phyloP scores from a whole-genome alignment of 2,329 filamentous ascomycete genomes.

The Cladophialophora psammophila region DNA sequence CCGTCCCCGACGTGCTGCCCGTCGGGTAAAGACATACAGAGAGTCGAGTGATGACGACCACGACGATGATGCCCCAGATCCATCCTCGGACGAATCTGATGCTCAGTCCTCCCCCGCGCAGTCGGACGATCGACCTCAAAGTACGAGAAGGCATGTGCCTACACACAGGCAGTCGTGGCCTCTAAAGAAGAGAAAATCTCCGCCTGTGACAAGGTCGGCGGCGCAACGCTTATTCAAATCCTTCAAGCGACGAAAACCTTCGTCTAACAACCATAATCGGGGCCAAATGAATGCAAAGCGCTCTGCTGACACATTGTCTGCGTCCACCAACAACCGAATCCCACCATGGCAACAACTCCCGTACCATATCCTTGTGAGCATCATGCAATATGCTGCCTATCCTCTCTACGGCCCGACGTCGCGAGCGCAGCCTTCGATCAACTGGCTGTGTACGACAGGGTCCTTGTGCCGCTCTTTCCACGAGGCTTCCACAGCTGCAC shows the following conservation, averaged over 20 bases:
- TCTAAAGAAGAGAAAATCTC: constrained; percentile 21
- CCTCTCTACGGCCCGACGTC: constrained; percentile 61
- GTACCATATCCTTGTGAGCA: constrained; percentile 72
- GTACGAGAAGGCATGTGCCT: constrained; percentile 7
- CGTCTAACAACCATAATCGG: background rate
- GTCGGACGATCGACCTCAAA: constrained; percentile 5
- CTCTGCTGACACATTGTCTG: background rate
- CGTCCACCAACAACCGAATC: constrained; percentile 43
- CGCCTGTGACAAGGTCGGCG: constrained; percentile 2
- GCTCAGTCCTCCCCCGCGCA: constrained; percentile 10
- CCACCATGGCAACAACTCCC: constrained; percentile 69
- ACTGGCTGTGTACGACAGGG: constrained; percentile 72
- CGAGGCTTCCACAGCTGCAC: constrained; percentile 74
- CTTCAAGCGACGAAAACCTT: constrained; percentile 31
- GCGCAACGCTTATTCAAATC: constrained; percentile 17
- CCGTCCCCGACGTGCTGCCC: constrained; percentile 27
- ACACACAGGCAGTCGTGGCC: background rate
- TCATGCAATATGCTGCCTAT: constrained; percentile 72
- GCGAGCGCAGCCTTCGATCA: constrained; percentile 53
- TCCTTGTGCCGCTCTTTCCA: constrained; percentile 69
- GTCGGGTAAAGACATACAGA: constrained; percentile 32
- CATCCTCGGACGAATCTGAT: constrained; percentile 18
- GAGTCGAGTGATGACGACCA: constrained; percentile 28
- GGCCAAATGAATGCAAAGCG: background rate
- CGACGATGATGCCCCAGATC: constrained; percentile 9